These are phyloP conservation scores for Misopates orontium DNA, from an alignment of 257 asterid genomes.

Conservation along the genomic window DNA sequence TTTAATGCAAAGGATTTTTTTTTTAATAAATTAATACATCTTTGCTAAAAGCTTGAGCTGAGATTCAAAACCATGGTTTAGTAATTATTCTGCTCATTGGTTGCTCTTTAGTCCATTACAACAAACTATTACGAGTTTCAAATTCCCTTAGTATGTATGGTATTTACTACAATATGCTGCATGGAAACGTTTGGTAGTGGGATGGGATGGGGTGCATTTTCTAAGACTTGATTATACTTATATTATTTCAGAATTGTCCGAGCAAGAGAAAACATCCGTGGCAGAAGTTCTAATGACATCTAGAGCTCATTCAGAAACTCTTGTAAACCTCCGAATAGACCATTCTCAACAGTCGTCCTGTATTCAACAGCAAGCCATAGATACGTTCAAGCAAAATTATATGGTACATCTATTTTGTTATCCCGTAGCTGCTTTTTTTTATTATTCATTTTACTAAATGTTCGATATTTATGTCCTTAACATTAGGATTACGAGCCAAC, in stretches of 20 bases:
- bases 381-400: conserved; percentile 60
- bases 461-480: conserved; percentile 1
- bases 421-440: too few relatives aligned
- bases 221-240: background rate
- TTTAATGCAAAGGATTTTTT: too few relatives aligned
- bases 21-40: too few relatives aligned
- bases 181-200: background rate
- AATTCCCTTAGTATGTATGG: background rate
- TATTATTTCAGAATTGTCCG: conserved; percentile 52
- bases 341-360: conserved; percentile 56
- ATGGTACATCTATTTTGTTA: conserved; percentile 40
- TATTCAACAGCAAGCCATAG: conserved; percentile 53
- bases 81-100: too few relatives aligned
- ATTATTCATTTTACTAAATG: too few relatives aligned
- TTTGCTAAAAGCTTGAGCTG: background rate
- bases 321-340: conserved; percentile 47
- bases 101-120: background rate
- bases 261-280: conserved; percentile 53
- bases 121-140: background rate
- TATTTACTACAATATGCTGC: background rate
- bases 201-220: background rate
- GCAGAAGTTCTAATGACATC: conserved; percentile 50
- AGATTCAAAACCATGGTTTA: background rate
- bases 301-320: conserved; percentile 51
- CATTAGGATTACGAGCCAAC: conserved; percentile 76